Evolutionary conservation across 768 basidiomycete species (phyloP), one percentile per base, ranked within the genome.

Genomic region (Hygrophoropsis aurantiaca): DNA sequence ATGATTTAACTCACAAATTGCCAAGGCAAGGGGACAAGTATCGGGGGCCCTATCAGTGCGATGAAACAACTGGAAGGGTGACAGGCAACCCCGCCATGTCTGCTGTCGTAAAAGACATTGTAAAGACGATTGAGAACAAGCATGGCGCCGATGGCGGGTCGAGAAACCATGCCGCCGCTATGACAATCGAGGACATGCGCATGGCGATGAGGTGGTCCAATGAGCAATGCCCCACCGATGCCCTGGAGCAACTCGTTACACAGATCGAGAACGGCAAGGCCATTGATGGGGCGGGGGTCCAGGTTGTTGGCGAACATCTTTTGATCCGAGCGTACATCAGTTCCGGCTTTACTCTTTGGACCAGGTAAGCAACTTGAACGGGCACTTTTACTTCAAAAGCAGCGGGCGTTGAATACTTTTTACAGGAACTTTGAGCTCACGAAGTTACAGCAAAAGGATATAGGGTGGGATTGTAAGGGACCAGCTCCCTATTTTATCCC

Each of bases 341-440:
- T 5, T 47, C 58, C 1, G 65, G 57, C 11, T 70, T 57, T 41
- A 62, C 55, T 5, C 25, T 68, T 11, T 69, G 65, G 65, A 64
- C 61, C 21, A 42, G 66, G 69, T 67, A 6, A 30, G 27, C 13
- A 13, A 7, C 27, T 30, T 13, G 27, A 7, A 13, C 27, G n/a
- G n/a, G n/a, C n/a, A 13, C 27, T 13, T 7, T 30, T 6, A 30
- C 27, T 7, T 13, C 13, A 40, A 20, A 5, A 20, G 13, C 21
- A 21, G n/a, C n/a, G n/a, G n/a, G n/a, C n/a, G n/a, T n/a, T n/a
- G n/a, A n/a, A n/a, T n/a, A n/a, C n/a, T n/a, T 40, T 19, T 25
- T 20, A 26, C 40, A 69, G 66, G 32, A 65, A 64, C 48, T 66
- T 65, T 36, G 67, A 70, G 46, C 44, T 58, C 6, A 52, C 57